A percentile compares a stretch with the other conserved stretches of the same genome.
These are phyloP conservation scores for Arthrobotrys sinensis DNA, from an alignment of 2,329 filamentous ascomycete genomes.

Conservation along the genomic window DNA sequence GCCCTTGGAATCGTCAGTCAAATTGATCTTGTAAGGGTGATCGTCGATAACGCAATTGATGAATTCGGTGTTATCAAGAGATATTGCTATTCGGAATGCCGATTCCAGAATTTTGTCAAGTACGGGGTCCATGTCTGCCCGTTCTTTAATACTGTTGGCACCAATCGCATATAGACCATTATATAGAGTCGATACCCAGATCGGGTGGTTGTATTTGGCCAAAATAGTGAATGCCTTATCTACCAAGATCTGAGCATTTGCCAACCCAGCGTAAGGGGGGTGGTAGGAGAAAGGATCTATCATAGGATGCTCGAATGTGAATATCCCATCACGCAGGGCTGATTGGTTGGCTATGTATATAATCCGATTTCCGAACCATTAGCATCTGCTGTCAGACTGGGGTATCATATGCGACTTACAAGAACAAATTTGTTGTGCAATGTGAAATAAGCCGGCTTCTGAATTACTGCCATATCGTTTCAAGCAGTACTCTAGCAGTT, in stretches of 20 bases:
- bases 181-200: not conserved
- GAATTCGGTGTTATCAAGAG: not conserved
- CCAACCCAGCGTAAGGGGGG: conserved; percentile 16
- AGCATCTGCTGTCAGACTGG: too few relatives aligned
- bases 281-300: conserved; percentile 30
- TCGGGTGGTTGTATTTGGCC: not conserved
- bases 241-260: conserved; percentile 2
- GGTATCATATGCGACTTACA: not conserved
- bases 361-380: too few relatives aligned
- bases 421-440: not conserved
- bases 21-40: not conserved
- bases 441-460: not conserved
- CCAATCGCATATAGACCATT: too few relatives aligned
- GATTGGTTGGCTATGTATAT: not conserved
- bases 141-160: not conserved
- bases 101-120: not conserved
- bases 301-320: conserved; percentile 16
- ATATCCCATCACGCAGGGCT: not conserved
- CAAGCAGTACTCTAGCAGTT: not conserved
- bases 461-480: not conserved
- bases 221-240: conserved; percentile 8
- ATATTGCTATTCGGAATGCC: conserved; percentile 28
- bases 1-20: not conserved
- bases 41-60: not conserved
- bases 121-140: not conserved